Evolutionary conservation across 192 early-diverging fungal genomes (phyloP).

Genomic region (Haplosporangium gracile): DNA sequence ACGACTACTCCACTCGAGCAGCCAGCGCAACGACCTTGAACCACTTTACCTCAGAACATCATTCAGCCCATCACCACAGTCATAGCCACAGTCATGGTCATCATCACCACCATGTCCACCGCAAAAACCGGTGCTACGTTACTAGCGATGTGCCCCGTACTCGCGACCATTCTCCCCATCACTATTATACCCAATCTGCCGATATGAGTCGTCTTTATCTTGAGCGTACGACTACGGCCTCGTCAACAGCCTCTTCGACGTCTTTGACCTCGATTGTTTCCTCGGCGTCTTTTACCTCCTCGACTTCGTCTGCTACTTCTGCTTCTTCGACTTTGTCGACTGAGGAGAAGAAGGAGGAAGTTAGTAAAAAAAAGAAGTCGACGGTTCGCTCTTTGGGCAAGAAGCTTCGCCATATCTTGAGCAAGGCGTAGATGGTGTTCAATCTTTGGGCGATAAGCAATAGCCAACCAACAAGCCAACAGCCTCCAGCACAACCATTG

Average conservation of each 20-base stretch:
- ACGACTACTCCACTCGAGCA: neutral
- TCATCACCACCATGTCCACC: neutral
- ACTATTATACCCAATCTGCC: neutral
- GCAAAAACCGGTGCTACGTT: constrained; percentile 9
- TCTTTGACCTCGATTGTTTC: neutral
- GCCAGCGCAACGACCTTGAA: neutral
- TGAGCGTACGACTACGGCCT: neutral
- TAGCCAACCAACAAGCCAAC: neutral
- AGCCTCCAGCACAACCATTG: neutral
- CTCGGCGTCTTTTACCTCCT: neutral
- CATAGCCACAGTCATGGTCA: constrained; percentile 7
- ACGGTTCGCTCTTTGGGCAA: constrained; percentile 6
- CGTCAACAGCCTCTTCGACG: neutral
- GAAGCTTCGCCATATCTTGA: constrained; percentile 17
- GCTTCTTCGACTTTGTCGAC: neutral
- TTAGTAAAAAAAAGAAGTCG: neutral
- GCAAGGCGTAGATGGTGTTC: neutral
- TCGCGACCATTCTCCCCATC: neutral
- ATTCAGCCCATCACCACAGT: neutral
- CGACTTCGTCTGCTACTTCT: neutral
- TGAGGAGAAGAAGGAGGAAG: too few relatives aligned
- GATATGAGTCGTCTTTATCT: neutral
- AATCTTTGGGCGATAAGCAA: neutral
- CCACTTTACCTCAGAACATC: neutral
- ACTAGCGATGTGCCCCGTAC: constrained; percentile 31